phyloP scores from a whole-genome alignment of 2,329 filamentous ascomycete species.

The Fusarium neocosmosporiellum region DNA sequence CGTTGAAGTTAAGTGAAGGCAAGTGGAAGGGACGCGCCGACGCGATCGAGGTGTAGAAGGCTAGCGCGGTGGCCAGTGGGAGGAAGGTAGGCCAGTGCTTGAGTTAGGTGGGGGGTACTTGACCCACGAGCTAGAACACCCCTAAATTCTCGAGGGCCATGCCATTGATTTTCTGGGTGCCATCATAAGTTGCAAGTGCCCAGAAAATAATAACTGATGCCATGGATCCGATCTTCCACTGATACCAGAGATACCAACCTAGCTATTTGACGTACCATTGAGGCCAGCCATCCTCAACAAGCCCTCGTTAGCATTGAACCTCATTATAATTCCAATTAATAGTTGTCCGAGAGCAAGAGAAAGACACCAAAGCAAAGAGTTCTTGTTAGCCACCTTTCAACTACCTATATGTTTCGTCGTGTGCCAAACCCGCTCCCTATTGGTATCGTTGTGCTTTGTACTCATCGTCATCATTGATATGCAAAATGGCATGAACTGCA shows the following conservation, averaged over 20 bases:
- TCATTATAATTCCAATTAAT: too few relatives aligned
- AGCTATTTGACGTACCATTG: too few relatives aligned
- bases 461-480: not conserved
- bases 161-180: not conserved
- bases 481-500: not conserved
- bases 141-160: not conserved
- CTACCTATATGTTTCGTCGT: too few relatives aligned
- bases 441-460: not conserved
- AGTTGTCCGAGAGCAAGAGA: too few relatives aligned
- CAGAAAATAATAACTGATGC: too few relatives aligned
- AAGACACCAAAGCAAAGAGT: too few relatives aligned
- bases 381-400: too few relatives aligned
- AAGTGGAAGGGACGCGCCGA: slow-evolving; percentile 31
- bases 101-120: slow-evolving; percentile 22
- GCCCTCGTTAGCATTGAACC: too few relatives aligned
- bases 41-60: slow-evolving; percentile 18
- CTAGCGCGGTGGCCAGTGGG: slow-evolving; percentile 4
- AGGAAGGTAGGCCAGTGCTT: not conserved
- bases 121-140: not conserved
- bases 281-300: too few relatives aligned
- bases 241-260: too few relatives aligned
- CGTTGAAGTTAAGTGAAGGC: slow-evolving; percentile 5
- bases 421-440: not conserved
- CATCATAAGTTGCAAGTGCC: not conserved
- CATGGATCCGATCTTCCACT: too few relatives aligned